Evolutionary conservation across 768 basidiomycete genomes (phyloP).

Genomic region (Gloeostereum incarnatum): DNA sequence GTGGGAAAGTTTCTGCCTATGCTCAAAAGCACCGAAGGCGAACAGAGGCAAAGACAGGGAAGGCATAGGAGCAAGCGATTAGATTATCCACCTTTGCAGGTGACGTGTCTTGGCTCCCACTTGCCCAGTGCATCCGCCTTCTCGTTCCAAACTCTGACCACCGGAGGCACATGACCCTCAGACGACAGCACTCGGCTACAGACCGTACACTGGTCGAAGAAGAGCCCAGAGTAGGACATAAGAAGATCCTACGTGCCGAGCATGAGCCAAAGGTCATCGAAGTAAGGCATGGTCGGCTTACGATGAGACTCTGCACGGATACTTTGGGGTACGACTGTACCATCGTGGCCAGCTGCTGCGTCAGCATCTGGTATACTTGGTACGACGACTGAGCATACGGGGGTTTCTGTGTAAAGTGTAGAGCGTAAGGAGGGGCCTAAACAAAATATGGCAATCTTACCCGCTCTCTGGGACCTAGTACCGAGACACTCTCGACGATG

Average conservation of each 20-base stretch:
- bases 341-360: slow-evolving; percentile 58
- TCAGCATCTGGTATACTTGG: slow-evolving; percentile 51
- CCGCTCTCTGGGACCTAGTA: slow-evolving; percentile 67
- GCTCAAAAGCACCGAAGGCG: too few relatives aligned
- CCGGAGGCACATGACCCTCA: slow-evolving; percentile 67
- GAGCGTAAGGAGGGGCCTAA: slow-evolving; percentile 4
- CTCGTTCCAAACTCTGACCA: slow-evolving; percentile 46
- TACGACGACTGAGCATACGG: slow-evolving; percentile 66
- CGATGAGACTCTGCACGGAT: slow-evolving; percentile 44
- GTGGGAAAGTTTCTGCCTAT: too few relatives aligned
- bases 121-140: slow-evolving; percentile 17
- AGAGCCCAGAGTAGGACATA: slow-evolving; percentile 48
- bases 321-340: slow-evolving; percentile 44
- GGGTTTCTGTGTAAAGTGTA: slow-evolving; percentile 33
- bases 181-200: slow-evolving; percentile 61
- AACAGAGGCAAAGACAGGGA: too few relatives aligned
- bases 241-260: slow-evolving; percentile 41
- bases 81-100: too few relatives aligned
- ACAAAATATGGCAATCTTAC: slow-evolving; percentile 22
- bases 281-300: slow-evolving; percentile 16
- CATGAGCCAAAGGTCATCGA: too few relatives aligned
- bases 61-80: too few relatives aligned
- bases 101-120: slow-evolving; percentile 47
- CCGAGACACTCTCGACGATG: slow-evolving; percentile 53
- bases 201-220: slow-evolving; percentile 46